These are phyloP conservation scores for Aspergillus chevalieri DNA, from an alignment of 2,329 filamentous ascomycete genomes.

Conservation along the genomic window DNA sequence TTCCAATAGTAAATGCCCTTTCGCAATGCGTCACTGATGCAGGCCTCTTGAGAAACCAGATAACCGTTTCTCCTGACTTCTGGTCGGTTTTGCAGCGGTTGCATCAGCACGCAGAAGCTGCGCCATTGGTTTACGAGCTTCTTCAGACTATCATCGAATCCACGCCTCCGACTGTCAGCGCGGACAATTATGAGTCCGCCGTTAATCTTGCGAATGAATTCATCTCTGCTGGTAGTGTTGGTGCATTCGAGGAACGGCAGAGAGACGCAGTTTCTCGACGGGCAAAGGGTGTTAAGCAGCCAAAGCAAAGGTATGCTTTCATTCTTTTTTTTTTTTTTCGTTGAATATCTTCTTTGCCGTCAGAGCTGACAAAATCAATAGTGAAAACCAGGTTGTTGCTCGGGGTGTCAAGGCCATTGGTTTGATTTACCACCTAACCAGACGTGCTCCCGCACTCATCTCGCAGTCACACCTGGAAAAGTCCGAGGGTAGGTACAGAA, in stretches of 20 bases:
- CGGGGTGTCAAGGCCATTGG: conserved; percentile 75
- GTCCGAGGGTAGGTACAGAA: conserved; percentile 58
- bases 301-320: conserved; percentile 50
- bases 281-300: conserved; percentile 48
- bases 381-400: conserved; percentile 65
- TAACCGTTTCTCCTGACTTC: conserved; percentile 94
- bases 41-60: conserved; percentile 75
- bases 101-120: conserved; percentile 62
- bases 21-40: conserved; percentile 72
- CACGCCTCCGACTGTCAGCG: conserved; percentile 74
- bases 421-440: conserved; percentile 75
- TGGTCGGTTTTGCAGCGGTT: conserved; percentile 83
- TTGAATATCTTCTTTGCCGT: not conserved
- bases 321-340: conserved; percentile 5
- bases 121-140: conserved; percentile 77
- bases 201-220: conserved; percentile 83
- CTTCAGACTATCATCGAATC: conserved; percentile 68
- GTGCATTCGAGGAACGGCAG: conserved; percentile 63
- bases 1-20: conserved; percentile 71
- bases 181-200: conserved; percentile 90
- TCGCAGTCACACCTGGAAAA: conserved; percentile 87
- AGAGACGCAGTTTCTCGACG: conserved; percentile 50
- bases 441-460: conserved; percentile 77
- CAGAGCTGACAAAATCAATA: conserved; percentile 25
- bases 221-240: conserved; percentile 72